Percentiles rank a stretch among this genome's conserved stretches.
phyloP scores from a whole-genome alignment of 2,329 filamentous ascomycete genomes.

The Arachnomyces sp. region DNA sequence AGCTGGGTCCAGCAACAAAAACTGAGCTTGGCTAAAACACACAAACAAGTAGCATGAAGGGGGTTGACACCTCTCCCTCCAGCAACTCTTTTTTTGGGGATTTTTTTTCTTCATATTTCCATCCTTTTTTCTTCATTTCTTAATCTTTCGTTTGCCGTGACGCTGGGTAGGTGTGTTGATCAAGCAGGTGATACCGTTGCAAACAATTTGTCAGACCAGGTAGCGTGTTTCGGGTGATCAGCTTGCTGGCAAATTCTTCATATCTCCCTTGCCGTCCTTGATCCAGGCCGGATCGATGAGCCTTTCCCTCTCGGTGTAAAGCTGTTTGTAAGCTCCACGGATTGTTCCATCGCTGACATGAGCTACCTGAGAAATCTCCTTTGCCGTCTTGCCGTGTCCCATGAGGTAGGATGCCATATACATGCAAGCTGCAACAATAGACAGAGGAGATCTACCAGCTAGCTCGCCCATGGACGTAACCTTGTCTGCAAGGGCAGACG shows the following conservation, averaged over 20 bases:
- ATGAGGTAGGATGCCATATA: slow-evolving; percentile 91
- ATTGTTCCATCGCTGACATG: slow-evolving; percentile 96
- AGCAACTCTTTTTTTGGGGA: too few relatives aligned
- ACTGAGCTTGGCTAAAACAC: too few relatives aligned
- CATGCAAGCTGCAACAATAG: slow-evolving; percentile 89
- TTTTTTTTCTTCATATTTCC: too few relatives aligned
- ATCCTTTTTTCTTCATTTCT: not conserved
- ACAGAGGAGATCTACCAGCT: slow-evolving; percentile 86
- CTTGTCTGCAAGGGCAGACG: slow-evolving; percentile 67
- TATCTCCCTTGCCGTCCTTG: slow-evolving; percentile 60
- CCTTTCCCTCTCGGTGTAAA: slow-evolving; percentile 66
- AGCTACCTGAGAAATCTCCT: slow-evolving; percentile 75
- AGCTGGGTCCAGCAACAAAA: too few relatives aligned
- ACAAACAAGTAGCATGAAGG: too few relatives aligned
- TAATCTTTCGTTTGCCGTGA: too few relatives aligned
- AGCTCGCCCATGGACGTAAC: slow-evolving; percentile 72
- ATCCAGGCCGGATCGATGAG: slow-evolving; percentile 72
- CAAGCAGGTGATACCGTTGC: too few relatives aligned
- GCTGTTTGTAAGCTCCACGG: slow-evolving; percentile 84
- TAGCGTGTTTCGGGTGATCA: slow-evolving; percentile 10
- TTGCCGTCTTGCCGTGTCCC: slow-evolving; percentile 68
- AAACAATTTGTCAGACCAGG: too few relatives aligned
- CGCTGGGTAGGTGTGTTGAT: too few relatives aligned
- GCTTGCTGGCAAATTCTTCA: slow-evolving; percentile 60
- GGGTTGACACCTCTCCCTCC: too few relatives aligned